A percentile compares a stretch with the other conserved stretches of the same genome.
These are phyloP conservation scores for Myriosclerotinia scirpicola DNA, from an alignment of 2,329 filamentous ascomycete genomes.

Conservation along the genomic window DNA sequence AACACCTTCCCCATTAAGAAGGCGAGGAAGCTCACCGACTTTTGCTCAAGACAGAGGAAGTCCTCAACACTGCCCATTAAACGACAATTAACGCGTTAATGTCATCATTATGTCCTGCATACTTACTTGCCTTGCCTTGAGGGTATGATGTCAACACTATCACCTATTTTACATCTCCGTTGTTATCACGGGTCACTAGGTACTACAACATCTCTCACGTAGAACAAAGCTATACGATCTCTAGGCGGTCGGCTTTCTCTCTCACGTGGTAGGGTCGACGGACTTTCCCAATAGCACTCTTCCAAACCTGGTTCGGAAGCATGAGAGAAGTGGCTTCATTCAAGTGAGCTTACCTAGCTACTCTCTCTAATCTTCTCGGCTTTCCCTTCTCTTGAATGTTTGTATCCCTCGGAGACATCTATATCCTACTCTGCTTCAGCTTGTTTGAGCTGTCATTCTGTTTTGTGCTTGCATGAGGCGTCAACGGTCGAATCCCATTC, in stretches of 20 bases:
- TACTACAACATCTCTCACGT: background rate
- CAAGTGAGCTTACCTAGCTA: background rate
- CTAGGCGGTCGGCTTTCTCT: background rate
- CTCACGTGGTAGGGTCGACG: background rate
- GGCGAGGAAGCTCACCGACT: background rate
- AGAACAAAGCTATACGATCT: background rate
- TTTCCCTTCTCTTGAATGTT: no score
- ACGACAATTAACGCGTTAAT: background rate
- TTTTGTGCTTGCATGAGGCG: background rate
- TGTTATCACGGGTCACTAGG: background rate
- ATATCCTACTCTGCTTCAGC: background rate
- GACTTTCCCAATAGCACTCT: background rate
- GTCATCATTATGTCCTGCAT: background rate
- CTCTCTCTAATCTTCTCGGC: background rate
- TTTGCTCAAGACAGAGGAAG: background rate
- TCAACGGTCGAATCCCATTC: background rate
- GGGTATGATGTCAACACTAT: background rate
- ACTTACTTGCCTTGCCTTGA: background rate
- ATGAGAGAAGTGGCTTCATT: conserved; percentile 4
- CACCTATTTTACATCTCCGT: background rate
- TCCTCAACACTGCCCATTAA: background rate
- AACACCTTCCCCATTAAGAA: background rate
- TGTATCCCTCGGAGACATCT: background rate
- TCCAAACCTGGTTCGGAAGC: background rate
- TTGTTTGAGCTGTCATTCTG: conserved; percentile 3